phyloP scores from a whole-genome alignment of 73 alveolate species.

The Tetrahymena borealis region DNA sequence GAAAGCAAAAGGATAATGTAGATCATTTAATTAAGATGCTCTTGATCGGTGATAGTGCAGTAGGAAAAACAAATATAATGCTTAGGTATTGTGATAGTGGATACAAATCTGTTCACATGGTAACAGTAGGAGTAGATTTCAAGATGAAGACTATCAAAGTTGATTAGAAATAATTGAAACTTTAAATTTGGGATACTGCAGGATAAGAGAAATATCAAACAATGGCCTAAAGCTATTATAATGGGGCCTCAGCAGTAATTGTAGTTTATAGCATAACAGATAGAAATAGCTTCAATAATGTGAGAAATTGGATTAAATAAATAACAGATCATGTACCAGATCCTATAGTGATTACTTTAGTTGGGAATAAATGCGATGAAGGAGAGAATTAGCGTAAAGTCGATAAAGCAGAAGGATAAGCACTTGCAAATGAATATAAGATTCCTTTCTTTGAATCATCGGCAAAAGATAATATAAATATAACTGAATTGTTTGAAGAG shows the following conservation, averaged over 20 bases:
- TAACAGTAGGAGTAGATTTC: conserved; percentile 81
- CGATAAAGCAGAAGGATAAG: conserved; percentile 21
- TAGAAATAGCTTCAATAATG: conserved; percentile 40
- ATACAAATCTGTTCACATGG: conserved; percentile 59
- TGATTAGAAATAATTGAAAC: conserved; percentile 56
- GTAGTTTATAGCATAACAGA: conserved; percentile 69
- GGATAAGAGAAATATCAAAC: conserved; percentile 87
- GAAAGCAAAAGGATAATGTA: not conserved
- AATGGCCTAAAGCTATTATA: conserved; percentile 76
- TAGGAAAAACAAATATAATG: conserved; percentile 76
- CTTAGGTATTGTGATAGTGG: conserved; percentile 65
- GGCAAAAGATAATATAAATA: conserved; percentile 18
- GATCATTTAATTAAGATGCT: conserved; percentile 46
- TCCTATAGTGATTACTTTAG: not conserved
- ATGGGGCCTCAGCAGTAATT: conserved; percentile 87
- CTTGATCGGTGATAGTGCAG: conserved; percentile 78
- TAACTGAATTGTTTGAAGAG: conserved; percentile 10
- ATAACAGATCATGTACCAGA: not conserved
- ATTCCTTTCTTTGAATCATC: conserved; percentile 36
- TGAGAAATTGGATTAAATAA: conserved; percentile 36
- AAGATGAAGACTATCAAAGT: conserved; percentile 65
- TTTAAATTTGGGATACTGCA: conserved; percentile 92
- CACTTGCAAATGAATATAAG: conserved; percentile 13
- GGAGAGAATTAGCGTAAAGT: conserved; percentile 16
- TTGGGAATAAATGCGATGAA: not conserved